Percentiles rank a stretch among this genome's conserved stretches.
These are phyloP conservation scores for Trichophyton mentagrophytes DNA, from an alignment of 2,329 filamentous ascomycete genomes.

Conservation along the genomic window DNA sequence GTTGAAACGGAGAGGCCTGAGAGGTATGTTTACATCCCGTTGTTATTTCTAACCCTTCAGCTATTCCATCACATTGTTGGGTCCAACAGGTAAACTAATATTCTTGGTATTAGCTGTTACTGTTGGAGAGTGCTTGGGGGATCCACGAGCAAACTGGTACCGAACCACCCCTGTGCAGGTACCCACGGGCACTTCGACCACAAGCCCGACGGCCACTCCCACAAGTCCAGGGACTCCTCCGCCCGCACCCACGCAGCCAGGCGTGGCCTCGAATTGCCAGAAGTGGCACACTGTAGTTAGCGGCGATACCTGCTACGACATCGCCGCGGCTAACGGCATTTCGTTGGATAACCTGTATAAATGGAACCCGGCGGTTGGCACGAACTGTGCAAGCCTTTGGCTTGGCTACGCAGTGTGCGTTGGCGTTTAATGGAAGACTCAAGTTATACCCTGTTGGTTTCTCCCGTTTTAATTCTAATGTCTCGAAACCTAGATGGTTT, in stretches of 20 bases:
- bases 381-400: neutral
- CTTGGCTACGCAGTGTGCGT: neutral
- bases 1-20: conserved; percentile 2
- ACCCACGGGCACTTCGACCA: neutral
- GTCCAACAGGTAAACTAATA: neutral
- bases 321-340: conserved; percentile 9
- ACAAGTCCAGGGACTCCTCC: neutral
- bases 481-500: too few relatives aligned
- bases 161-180: neutral
- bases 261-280: neutral
- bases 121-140: conserved; percentile 8
- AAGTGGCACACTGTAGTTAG: neutral
- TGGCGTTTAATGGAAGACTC: neutral
- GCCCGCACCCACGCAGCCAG: neutral
- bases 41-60: too few relatives aligned
- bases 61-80: neutral
- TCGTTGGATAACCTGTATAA: conserved; percentile 10
- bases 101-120: conserved; percentile 14
- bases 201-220: neutral
- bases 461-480: too few relatives aligned
- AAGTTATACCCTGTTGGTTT: too few relatives aligned
- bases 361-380: conserved; percentile 16
- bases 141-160: conserved; percentile 8
- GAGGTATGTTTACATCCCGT: neutral
- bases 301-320: neutral